Percentiles rank a stretch among this genome's conserved stretches.
phyloP scores from a whole-genome alignment of 2,329 filamentous ascomycete species.

The Ilyonectria sp. region DNA sequence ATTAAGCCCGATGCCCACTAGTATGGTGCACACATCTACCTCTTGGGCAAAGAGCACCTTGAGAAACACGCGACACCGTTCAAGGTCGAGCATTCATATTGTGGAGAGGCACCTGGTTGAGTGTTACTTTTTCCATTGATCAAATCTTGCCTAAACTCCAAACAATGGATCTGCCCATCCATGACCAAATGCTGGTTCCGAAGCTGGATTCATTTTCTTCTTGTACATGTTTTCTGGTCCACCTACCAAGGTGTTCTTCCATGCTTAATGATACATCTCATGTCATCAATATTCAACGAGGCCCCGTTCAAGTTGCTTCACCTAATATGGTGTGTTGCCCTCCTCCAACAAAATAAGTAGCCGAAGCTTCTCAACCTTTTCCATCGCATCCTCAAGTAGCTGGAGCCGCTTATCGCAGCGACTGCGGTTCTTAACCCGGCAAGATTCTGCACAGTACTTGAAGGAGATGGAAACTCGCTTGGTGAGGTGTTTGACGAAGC shows the following conservation, averaged over 20 bases:
- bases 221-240: too few species aligned
- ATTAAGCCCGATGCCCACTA: too few species aligned
- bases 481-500: not conserved
- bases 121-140: too few species aligned
- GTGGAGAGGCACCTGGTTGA: too few species aligned
- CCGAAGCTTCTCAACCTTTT: conserved; percentile 26
- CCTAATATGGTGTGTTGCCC: not conserved
- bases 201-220: not conserved
- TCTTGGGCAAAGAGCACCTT: too few species aligned
- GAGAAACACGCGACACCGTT: too few species aligned
- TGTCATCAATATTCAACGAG: too few species aligned
- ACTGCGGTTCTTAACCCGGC: not conserved
- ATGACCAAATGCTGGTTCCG: not conserved
- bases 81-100: too few species aligned
- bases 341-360: conserved; percentile 12
- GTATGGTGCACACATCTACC: too few species aligned
- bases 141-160: too few species aligned
- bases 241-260: too few species aligned
- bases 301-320: not conserved
- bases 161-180: not conserved
- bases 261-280: too few species aligned
- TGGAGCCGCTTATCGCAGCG: not conserved
- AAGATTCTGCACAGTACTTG: not conserved
- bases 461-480: conserved; percentile 4
- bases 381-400: conserved; percentile 23